Percentiles rank a stretch among this genome's conserved stretches.
phyloP scores from a whole-genome alignment of 768 basidiomycete species.

The Boletales sp. region DNA sequence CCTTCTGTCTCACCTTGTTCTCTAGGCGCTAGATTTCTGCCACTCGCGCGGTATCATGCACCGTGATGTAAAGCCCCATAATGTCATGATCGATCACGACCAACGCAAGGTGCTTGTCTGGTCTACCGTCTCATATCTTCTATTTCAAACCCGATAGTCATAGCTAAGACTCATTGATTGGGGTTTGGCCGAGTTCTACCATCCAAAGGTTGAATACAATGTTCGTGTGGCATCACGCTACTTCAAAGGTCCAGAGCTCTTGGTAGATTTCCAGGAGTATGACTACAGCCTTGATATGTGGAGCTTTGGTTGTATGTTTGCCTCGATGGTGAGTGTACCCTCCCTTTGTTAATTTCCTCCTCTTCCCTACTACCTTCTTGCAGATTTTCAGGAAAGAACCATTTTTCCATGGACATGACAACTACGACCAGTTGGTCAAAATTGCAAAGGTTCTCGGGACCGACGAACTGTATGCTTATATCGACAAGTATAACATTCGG shows the following conservation, averaged over 20 bases:
- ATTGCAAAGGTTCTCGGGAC: conserved; percentile 97
- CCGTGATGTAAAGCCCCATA: conserved; percentile 97
- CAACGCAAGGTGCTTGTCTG: conserved; percentile 70
- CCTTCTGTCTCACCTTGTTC: not conserved
- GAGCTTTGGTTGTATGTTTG: conserved; percentile 99
- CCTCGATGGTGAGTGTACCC: conserved; percentile 76
- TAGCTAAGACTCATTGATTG: conserved; percentile 96
- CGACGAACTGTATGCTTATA: conserved; percentile 88
- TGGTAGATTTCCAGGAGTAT: conserved; percentile 98
- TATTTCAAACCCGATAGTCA: conserved; percentile 10
- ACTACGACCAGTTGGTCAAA: conserved; percentile 97
- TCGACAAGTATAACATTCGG: conserved; percentile 93
- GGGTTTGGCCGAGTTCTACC: conserved; percentile 98
- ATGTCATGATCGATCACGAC: conserved; percentile 99
- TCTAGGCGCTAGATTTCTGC: conserved; percentile 90
- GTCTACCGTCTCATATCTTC: conserved; percentile 5
- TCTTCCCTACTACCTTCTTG: not conserved
- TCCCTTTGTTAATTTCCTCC: not conserved
- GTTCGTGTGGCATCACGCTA: conserved; percentile 96
- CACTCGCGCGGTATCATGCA: conserved; percentile 99
- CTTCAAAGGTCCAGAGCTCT: conserved; percentile 95
- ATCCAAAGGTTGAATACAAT: conserved; percentile 96
- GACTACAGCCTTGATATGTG: conserved; percentile 99
- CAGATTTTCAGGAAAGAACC: conserved; percentile 99
- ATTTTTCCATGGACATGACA: conserved; percentile 99